phyloP scores from a whole-genome alignment of 768 basidiomycete species.

The Tulasnella calospora region DNA sequence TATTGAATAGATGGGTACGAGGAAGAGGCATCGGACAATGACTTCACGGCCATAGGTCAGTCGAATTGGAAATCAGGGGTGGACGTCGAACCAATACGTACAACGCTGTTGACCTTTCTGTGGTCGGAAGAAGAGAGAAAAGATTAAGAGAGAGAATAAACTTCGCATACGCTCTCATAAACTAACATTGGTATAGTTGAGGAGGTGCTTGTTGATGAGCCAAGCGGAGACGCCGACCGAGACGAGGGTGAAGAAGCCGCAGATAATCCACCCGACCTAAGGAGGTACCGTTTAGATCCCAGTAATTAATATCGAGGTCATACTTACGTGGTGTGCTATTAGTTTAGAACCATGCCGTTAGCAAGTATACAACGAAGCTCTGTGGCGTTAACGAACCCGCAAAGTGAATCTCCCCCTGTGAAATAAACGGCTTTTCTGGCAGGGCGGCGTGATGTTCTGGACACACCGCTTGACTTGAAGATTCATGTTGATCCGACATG shows the following conservation, averaged over 20 bases:
- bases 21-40: slow-evolving; percentile 67
- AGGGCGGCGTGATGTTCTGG: slow-evolving; percentile 40
- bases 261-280: slow-evolving; percentile 66
- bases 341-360: background rate
- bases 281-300: background rate
- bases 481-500: background rate
- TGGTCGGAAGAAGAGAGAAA: background rate
- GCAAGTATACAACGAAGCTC: background rate
- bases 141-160: background rate
- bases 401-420: slow-evolving; percentile 57
- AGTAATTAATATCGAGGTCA: background rate
- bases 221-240: slow-evolving; percentile 59
- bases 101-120: slow-evolving; percentile 69
- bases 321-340: background rate
- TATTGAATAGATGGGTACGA: slow-evolving; percentile 70
- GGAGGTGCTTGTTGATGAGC: slow-evolving; percentile 68
- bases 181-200: slow-evolving; percentile 65
- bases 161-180: background rate
- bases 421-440: slow-evolving; percentile 52
- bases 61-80: slow-evolving; percentile 8
- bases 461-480: slow-evolving; percentile 23
- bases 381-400: slow-evolving; percentile 46
- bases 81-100: slow-evolving; percentile 34
- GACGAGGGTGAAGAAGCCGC: slow-evolving; percentile 54
- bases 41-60: slow-evolving; percentile 39